Evolutionary conservation across 495 filamentous ascomycete genomes (phyloP).

Genomic region (Cladorrhinum samala): DNA sequence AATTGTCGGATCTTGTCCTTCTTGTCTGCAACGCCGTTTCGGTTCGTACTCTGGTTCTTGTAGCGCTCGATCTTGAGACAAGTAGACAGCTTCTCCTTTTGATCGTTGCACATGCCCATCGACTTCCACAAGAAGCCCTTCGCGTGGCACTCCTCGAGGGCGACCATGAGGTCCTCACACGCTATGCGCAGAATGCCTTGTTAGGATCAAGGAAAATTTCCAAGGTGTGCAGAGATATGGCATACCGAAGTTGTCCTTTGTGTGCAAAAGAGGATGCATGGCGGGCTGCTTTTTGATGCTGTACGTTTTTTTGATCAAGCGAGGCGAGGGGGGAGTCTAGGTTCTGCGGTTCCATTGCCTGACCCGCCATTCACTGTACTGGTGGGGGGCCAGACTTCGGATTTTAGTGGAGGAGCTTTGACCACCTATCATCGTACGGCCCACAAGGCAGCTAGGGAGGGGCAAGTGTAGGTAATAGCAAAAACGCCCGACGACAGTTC

Average conservation of each 20-base stretch:
- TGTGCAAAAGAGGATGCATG: slow-evolving; percentile 98
- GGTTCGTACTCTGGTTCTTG: slow-evolving; percentile 69
- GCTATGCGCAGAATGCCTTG: slow-evolving; percentile 40
- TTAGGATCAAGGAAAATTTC: neutral
- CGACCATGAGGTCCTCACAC: slow-evolving; percentile 87
- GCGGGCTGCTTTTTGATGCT: slow-evolving; percentile 24
- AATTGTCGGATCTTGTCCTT: slow-evolving; percentile 59
- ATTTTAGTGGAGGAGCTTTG: slow-evolving; percentile 3
- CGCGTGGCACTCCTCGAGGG: slow-evolving; percentile 93
- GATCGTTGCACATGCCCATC: slow-evolving; percentile 80
- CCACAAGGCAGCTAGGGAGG: too few species aligned
- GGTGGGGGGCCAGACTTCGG: too few species aligned
- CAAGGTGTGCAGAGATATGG: neutral
- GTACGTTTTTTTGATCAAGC: neutral
- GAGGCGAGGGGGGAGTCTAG: neutral
- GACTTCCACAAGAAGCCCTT: slow-evolving; percentile 84
- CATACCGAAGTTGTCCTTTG: slow-evolving; percentile 79
- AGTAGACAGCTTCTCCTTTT: slow-evolving; percentile 71
- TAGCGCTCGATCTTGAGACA: slow-evolving; percentile 75
- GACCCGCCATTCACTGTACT: too few species aligned
- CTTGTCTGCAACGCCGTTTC: slow-evolving; percentile 63
- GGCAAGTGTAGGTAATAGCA: too few species aligned
- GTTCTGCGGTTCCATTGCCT: neutral
- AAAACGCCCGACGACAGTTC: too few species aligned
- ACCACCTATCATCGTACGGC: neutral